phyloP scores from a whole-genome alignment of 2,329 filamentous ascomycete species.

The Bipolaris gigantea region DNA sequence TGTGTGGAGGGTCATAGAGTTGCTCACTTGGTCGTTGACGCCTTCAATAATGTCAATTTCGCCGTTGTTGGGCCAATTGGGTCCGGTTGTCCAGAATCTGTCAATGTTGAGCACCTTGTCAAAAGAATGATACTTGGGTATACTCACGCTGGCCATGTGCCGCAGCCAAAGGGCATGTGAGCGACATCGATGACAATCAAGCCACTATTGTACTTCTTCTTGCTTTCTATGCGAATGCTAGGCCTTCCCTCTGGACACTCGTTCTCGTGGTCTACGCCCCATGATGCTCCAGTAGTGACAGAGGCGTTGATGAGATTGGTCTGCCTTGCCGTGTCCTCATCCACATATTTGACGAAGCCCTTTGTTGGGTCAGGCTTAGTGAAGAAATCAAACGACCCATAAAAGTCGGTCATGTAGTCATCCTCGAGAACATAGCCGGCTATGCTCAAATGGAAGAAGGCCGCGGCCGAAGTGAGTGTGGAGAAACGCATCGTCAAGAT shows the following conservation, averaged over 20 bases:
- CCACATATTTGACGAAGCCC: conserved; percentile 49
- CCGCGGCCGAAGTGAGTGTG: conserved; percentile 38
- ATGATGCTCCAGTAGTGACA: conserved; percentile 43
- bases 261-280: conserved; percentile 51
- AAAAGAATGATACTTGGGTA: not conserved
- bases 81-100: conserved; percentile 40
- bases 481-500: conserved; percentile 43
- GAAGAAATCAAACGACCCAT: conserved; percentile 50
- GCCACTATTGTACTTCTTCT: conserved; percentile 51
- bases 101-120: conserved; percentile 10
- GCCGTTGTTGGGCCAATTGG: conserved; percentile 43
- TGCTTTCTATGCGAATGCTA: conserved; percentile 53
- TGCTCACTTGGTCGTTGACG: conserved; percentile 48
- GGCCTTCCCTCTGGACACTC: conserved; percentile 46
- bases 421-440: conserved; percentile 47
- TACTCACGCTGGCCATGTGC: conserved; percentile 54
- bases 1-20: conserved; percentile 54
- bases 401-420: conserved; percentile 50
- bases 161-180: conserved; percentile 56
- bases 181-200: conserved; percentile 55
- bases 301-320: conserved; percentile 47
- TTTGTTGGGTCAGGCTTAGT: conserved; percentile 50
- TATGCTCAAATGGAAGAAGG: conserved; percentile 42
- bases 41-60: conserved; percentile 56
- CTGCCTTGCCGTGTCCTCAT: conserved; percentile 42